A percentile compares a stretch with the other conserved stretches of the same genome.
Conservation (phyloP, 1,139 yeast species). For the Saccharomycopsis hybrid region DNA sequence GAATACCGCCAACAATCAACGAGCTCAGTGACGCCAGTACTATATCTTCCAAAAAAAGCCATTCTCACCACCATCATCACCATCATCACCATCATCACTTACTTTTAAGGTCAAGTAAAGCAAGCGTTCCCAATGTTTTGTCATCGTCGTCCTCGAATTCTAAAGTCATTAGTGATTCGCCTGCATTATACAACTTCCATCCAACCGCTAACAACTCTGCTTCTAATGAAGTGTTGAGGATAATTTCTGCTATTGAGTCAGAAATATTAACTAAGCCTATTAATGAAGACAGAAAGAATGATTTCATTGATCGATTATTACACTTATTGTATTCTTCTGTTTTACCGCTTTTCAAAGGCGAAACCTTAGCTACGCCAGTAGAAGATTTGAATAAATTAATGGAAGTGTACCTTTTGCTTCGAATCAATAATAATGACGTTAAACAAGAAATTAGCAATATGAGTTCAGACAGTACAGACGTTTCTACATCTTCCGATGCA, state of each 20-base stretch:
- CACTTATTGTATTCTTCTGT: conserved; percentile 37
- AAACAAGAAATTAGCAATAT: conserved; percentile 1
- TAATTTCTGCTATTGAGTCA: conserved; percentile 26
- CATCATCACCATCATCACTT: conserved; percentile 35
- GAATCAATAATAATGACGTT: conserved; percentile 35
- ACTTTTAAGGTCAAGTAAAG: conserved; percentile 33
- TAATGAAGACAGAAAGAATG: conserved; percentile 39
- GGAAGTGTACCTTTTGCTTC: conserved; percentile 38
- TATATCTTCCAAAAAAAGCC: background rate
- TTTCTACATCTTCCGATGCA: conserved; percentile 23
- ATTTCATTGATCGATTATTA: conserved; percentile 44
- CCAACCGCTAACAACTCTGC: conserved; percentile 26
- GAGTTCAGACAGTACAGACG: background rate
- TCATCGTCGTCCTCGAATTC: conserved; percentile 46
- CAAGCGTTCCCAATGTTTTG: conserved; percentile 33
- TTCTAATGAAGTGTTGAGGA: conserved; percentile 29
- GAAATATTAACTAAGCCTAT: conserved; percentile 21
- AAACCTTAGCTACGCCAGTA: conserved; percentile 42
- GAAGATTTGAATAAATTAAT: conserved; percentile 51
- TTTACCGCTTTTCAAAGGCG: conserved; percentile 44
- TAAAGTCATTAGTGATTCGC: conserved; percentile 36
- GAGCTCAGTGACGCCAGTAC: conserved; percentile 7
- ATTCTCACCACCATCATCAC: conserved; percentile 18
- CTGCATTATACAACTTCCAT: conserved; percentile 42
- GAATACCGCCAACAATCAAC: conserved; percentile 4